Evolutionary conservation across 257 asterid genomes (phyloP), one percentile per base, ranked within the genome.

Genomic region (Voacanga thouarsii): DNA sequence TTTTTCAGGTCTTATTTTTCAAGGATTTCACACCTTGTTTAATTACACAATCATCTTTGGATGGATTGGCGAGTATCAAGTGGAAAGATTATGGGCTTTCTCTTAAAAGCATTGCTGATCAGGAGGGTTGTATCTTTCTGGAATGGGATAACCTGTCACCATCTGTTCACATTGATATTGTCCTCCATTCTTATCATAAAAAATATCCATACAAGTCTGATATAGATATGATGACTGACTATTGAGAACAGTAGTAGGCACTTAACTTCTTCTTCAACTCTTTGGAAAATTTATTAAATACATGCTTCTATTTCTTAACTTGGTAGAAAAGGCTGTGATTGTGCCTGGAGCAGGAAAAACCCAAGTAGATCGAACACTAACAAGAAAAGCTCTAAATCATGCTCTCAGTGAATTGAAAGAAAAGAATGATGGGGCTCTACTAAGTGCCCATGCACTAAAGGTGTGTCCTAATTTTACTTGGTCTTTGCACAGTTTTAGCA

Each of bases 91-190:
- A 85, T 71, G 98, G 99, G 33, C 84, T 93, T 59, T 84, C 84
- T 77, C 77, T 95, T 60, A 90, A 80, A 79, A 88, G 89, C 64
- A 75, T 86, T 82, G 85, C 82, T 68, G 89, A 86, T 73, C 87
- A 84, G 82, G 94, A 84, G 79, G 97, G 87, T 47, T 59, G 79
- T 84, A 77, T 86, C 33, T 80, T 86, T 53, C 78, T 95, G 80
- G 98, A 90, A 77, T 95, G 99, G 99, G 97, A 93, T 82, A 87
- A 86, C 84, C 72, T 93, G 83, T 91, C 92, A 28, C 93, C 94
- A 65, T 75, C 66, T 72, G 67, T 85, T 30, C 94, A 84, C 85
- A 85, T 95, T 71, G 88, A 90, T 85, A 85, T 93, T 51, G 90
- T 80, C 63, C 90, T 95, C 85, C 99, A 93, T 83, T 77, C 76